Evolutionary conservation across 1,284 basidiomycete species (phyloP).

Genomic region (Stygiomarasmius scandens): DNA sequence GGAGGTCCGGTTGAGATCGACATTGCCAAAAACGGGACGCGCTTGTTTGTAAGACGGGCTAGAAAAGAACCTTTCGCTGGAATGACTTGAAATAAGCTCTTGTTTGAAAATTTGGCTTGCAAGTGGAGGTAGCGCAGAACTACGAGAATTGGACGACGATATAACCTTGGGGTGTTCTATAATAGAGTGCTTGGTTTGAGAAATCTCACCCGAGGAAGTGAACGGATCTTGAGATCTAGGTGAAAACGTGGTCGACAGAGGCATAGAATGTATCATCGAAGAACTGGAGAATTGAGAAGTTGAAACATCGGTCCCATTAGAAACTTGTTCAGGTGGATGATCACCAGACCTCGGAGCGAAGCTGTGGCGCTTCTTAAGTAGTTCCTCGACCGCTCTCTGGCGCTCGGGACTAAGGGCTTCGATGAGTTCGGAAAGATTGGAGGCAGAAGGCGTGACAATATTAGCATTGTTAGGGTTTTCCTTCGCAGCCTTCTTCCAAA

Average conservation of each 20-base stretch:
- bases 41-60: slow-evolving; percentile 7
- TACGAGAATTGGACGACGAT: background rate
- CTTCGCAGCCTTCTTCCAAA: slow-evolving; percentile 43
- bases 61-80: slow-evolving; percentile 9
- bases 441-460: slow-evolving; percentile 41
- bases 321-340: background rate
- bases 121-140: slow-evolving; percentile 19
- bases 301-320: background rate
- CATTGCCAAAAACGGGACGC: background rate
- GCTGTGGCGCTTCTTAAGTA: slow-evolving; percentile 6
- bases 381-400: slow-evolving; percentile 8
- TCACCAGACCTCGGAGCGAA: background rate
- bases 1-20: background rate
- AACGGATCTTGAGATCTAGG: background rate
- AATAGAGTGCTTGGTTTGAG: background rate
- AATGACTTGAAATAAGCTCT: slow-evolving; percentile 18
- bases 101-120: slow-evolving; percentile 26
- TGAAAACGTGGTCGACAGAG: background rate
- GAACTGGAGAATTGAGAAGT: too few relatives aligned
- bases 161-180: background rate
- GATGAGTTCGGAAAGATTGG: slow-evolving; percentile 39
- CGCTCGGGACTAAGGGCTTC: slow-evolving; percentile 16
- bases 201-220: background rate
- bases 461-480: slow-evolving; percentile 28
- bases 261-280: background rate